These are phyloP conservation scores for Raphanus raphanistrum DNA, from an alignment of 345 rosid genomes.

Conservation along the genomic window DNA sequence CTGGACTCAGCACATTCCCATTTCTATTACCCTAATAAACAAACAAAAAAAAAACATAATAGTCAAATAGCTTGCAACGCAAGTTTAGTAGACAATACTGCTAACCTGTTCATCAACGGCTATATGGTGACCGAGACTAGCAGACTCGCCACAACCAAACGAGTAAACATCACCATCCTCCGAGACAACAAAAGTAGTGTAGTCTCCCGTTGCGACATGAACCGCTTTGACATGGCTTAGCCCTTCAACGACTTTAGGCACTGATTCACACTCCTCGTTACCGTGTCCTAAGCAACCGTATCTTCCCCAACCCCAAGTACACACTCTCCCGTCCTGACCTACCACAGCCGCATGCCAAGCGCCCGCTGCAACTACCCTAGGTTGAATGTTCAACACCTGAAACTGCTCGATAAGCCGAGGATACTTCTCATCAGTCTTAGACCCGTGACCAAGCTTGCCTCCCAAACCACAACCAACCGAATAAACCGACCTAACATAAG, in stretches of 20 bases:
- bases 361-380: conserved; percentile 93
- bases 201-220: conserved; percentile 93
- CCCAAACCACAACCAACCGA: conserved; percentile 99
- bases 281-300: conserved; percentile 98
- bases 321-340: conserved; percentile 90
- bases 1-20: conserved; percentile 75
- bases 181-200: conserved; percentile 89
- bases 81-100: background rate
- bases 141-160: conserved; percentile 94
- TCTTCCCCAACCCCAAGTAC: conserved; percentile 99
- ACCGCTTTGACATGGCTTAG: conserved; percentile 78
- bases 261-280: conserved; percentile 83
- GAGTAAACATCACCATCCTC: conserved; percentile 90
- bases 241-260: conserved; percentile 87
- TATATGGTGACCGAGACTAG: conserved; percentile 86
- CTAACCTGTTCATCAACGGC: conserved; percentile 67
- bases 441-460: conserved; percentile 96
- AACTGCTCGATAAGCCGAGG: conserved; percentile 90
- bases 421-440: conserved; percentile 88
- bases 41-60: background rate
- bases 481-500: conserved; percentile 78
- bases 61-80: background rate
- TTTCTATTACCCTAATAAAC: conserved; percentile 58
- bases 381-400: conserved; percentile 69
- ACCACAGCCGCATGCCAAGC: conserved; percentile 99